These are phyloP conservation scores for Aspergillus costaricaensis DNA, from an alignment of 2,329 filamentous ascomycete species.

Conservation along the genomic window DNA sequence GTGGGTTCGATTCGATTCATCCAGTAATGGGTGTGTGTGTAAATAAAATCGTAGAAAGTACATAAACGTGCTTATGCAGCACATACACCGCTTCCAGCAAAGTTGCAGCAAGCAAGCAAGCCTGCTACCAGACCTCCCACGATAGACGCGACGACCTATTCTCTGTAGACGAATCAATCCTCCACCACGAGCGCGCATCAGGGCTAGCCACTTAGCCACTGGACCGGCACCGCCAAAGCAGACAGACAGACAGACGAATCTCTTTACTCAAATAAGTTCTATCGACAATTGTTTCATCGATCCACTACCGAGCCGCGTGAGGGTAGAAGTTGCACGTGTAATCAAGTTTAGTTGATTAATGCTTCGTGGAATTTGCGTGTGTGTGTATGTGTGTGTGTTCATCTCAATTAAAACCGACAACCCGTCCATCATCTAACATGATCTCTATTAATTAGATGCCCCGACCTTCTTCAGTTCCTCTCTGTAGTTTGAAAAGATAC, in stretches of 20 bases:
- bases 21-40: background rate
- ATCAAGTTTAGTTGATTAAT: background rate
- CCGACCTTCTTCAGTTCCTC: slow-evolving; percentile 94
- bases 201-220: background rate
- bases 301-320: background rate
- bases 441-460: slow-evolving; percentile 63
- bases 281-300: background rate
- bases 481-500: slow-evolving; percentile 21
- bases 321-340: background rate
- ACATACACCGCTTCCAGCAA: background rate
- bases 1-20: background rate
- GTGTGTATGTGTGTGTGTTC: background rate
- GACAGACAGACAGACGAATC: background rate
- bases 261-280: background rate
- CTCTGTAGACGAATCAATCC: background rate
- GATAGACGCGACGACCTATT: too few species aligned
- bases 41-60: background rate
- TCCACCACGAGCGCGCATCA: background rate
- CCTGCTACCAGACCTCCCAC: background rate
- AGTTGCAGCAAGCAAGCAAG: background rate
- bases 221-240: background rate
- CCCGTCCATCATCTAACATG: background rate
- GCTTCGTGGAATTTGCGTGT: background rate
- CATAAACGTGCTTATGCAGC: background rate
- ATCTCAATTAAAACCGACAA: background rate